phyloP scores from a whole-genome alignment of 768 basidiomycete species.

The Xerocomellus amylosporus region DNA sequence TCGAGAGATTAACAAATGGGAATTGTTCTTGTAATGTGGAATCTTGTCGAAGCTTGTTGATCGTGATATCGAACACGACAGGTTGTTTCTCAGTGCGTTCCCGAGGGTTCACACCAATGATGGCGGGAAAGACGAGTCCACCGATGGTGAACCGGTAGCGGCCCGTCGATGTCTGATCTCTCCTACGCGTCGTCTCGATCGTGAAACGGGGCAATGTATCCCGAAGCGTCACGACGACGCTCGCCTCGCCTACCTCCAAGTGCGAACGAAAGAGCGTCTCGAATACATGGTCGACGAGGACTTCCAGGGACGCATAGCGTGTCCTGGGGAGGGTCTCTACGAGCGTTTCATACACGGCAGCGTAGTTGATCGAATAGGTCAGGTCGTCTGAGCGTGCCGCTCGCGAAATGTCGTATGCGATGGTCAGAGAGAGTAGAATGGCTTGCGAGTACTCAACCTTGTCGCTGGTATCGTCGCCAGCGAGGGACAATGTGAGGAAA shows the following conservation, averaged over 20 bases:
- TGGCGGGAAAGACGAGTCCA: constrained; percentile 47
- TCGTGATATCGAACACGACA: constrained; percentile 50
- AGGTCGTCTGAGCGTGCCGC: constrained; percentile 56
- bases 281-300: constrained; percentile 43
- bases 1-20: constrained; percentile 24
- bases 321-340: constrained; percentile 21
- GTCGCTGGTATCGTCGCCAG: constrained; percentile 31
- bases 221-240: constrained; percentile 47
- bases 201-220: constrained; percentile 45
- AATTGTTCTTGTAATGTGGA: background rate
- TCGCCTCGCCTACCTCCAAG: constrained; percentile 35
- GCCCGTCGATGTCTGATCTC: constrained; percentile 14
- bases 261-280: constrained; percentile 37
- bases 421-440: constrained; percentile 48
- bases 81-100: constrained; percentile 66
- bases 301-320: constrained; percentile 44
- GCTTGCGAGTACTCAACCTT: constrained; percentile 42
- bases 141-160: constrained; percentile 27
- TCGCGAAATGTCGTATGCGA: constrained; percentile 48
- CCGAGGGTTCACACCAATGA: constrained; percentile 66
- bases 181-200: constrained; percentile 37
- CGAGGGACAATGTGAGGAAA: constrained; percentile 39
- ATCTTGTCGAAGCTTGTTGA: constrained; percentile 15
- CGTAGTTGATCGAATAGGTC: constrained; percentile 61
- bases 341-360: constrained; percentile 36